phyloP scores from a whole-genome alignment of 2,329 filamentous ascomycete species.

The Aspergillus candidus region DNA sequence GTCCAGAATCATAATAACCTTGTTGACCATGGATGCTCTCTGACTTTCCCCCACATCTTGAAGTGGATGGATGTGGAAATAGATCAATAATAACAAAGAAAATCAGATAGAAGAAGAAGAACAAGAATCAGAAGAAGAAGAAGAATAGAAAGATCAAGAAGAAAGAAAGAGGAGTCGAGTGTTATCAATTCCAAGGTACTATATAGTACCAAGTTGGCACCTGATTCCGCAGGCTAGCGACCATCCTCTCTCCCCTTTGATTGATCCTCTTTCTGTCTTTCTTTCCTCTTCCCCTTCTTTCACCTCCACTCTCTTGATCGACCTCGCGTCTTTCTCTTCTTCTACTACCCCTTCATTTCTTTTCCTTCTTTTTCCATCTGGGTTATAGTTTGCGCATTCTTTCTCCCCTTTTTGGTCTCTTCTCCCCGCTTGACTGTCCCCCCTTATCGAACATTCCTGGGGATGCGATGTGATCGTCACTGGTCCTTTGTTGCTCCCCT shows the following conservation, averaged over 20 bases:
- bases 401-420: background rate
- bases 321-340: background rate
- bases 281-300: background rate
- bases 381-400: background rate
- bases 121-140: constrained; percentile 1
- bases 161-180: no score
- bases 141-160: constrained; percentile 4
- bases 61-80: no score
- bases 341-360: background rate
- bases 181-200: no score
- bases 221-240: background rate
- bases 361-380: background rate
- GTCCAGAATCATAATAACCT: no score
- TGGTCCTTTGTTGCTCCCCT: constrained; percentile 17
- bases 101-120: no score
- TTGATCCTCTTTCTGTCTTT: constrained; percentile 3
- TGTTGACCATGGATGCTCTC: no score
- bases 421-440: constrained; percentile 9
- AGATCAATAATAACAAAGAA: no score
- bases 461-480: constrained; percentile 29
- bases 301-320: background rate
- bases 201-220: background rate
- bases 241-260: background rate
- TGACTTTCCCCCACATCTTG: no score
- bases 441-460: constrained; percentile 15